Evolutionary conservation across 164 flowering plant genomes (phyloP).

Genomic region (Vitis amurensis): DNA sequence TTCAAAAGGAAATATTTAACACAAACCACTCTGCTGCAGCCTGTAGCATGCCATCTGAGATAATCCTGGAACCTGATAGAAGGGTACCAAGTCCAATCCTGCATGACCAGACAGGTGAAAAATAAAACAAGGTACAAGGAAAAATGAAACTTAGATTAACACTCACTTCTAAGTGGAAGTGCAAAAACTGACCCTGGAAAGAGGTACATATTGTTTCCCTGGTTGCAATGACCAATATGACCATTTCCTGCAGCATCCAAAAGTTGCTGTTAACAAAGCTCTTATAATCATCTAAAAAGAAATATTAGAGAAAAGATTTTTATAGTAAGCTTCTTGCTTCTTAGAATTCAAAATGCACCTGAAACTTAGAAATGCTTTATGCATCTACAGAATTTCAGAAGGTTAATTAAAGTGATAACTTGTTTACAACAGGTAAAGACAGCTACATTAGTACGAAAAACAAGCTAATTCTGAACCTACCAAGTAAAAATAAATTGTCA

Average conservation of each 20-base stretch:
- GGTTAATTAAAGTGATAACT: too few relatives aligned
- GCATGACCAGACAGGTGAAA: slow-evolving; percentile 23
- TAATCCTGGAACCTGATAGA: slow-evolving; percentile 77
- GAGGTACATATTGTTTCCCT: slow-evolving; percentile 98
- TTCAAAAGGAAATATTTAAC: neutral
- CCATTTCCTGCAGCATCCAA: slow-evolving; percentile 67
- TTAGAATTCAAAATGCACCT: neutral
- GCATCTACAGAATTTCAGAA: too few relatives aligned
- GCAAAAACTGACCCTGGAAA: slow-evolving; percentile 83
- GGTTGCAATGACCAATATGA: slow-evolving; percentile 84
- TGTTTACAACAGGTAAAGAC: too few relatives aligned
- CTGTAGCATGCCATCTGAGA: slow-evolving; percentile 98
- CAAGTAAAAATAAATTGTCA: too few relatives aligned
- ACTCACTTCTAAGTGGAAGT: neutral
- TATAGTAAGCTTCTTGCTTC: neutral
- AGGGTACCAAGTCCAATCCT: slow-evolving; percentile 98
- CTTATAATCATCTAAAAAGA: neutral
- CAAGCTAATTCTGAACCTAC: too few relatives aligned
- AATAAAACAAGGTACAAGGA: neutral
- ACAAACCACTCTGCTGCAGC: slow-evolving; percentile 95
- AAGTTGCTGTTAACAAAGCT: slow-evolving; percentile 3
- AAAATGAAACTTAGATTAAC: neutral
- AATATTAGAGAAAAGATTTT: too few relatives aligned
- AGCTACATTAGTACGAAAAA: too few relatives aligned
- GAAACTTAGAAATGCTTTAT: neutral